phyloP scores from a whole-genome alignment of 73 alveolate species.

The Paramecium biaurelia region DNA sequence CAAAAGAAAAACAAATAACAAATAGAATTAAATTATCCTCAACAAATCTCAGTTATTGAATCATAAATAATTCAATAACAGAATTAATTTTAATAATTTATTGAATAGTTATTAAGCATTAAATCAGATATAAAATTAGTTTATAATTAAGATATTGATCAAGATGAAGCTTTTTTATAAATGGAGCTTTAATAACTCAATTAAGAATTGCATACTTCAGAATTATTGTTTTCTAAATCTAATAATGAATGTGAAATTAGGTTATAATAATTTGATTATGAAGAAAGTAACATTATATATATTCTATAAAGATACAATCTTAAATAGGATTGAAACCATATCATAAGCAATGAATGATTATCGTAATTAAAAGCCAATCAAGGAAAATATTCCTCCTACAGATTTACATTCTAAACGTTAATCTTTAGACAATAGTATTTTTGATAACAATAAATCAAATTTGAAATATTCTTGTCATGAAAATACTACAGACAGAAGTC shows the following conservation, averaged over 20 bases:
- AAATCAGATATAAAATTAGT: neutral
- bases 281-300: neutral
- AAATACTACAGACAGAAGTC: slow-evolving; percentile 14
- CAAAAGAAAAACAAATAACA: neutral
- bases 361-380: neutral
- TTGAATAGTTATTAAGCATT: neutral
- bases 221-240: neutral
- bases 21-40: neutral
- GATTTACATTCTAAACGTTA: slow-evolving; percentile 9
- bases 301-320: neutral
- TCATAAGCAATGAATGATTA: slow-evolving; percentile 3
- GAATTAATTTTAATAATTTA: neutral
- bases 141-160: slow-evolving; percentile 12
- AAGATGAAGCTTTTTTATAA: neutral
- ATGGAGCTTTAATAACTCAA: neutral
- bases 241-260: neutral
- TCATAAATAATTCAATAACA: neutral
- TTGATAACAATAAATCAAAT: neutral
- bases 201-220: neutral
- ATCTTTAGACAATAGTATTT: neutral
- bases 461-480: neutral
- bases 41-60: neutral
- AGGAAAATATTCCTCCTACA: neutral
- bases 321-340: neutral
- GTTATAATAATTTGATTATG: neutral